A percentile compares a stretch with the other conserved stretches of the same genome.
These are phyloP conservation scores for Colletotrichum sp. DNA, from an alignment of 2,329 filamentous ascomycete genomes.

Conservation along the genomic window DNA sequence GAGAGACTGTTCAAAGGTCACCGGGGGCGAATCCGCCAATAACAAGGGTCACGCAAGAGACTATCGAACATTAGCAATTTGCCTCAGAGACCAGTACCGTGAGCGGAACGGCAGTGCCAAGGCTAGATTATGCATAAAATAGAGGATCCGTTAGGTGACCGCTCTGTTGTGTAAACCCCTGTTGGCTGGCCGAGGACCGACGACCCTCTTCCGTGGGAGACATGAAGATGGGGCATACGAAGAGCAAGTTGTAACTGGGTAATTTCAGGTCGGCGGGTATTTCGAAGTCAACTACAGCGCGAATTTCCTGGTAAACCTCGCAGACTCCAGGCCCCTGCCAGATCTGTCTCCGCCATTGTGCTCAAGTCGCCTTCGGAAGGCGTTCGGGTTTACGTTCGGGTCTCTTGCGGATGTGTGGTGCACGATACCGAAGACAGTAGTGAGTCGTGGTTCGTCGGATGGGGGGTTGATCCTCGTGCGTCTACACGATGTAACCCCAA, in stretches of 20 bases:
- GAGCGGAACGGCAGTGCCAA: not conserved
- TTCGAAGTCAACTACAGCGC: not conserved
- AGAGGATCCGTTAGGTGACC: not conserved
- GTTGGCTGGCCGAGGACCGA: not conserved
- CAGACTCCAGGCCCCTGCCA: not conserved
- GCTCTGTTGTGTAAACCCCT: not conserved
- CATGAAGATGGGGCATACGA: not conserved
- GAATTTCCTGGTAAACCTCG: not conserved
- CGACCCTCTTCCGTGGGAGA: not conserved
- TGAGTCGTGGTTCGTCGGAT: not conserved
- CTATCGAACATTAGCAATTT: not conserved
- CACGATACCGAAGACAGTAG: not conserved
- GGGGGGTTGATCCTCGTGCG: not conserved
- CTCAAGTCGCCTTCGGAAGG: not conserved
- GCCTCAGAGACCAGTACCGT: not conserved
- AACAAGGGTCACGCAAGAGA: not conserved
- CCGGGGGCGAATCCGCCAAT: not conserved
- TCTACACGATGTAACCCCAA: slow-evolving; percentile 2
- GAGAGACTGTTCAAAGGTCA: not conserved
- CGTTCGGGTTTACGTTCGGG: not conserved
- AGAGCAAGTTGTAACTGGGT: not conserved
- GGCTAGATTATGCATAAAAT: slow-evolving; percentile 9
- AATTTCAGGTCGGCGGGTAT: not conserved
- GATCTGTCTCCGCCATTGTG: not conserved
- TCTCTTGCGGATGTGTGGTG: not conserved